Evolutionary conservation across 2,329 filamentous ascomycete genomes (phyloP).

Genomic region (Monilinia vaccinii-corymbosi): DNA sequence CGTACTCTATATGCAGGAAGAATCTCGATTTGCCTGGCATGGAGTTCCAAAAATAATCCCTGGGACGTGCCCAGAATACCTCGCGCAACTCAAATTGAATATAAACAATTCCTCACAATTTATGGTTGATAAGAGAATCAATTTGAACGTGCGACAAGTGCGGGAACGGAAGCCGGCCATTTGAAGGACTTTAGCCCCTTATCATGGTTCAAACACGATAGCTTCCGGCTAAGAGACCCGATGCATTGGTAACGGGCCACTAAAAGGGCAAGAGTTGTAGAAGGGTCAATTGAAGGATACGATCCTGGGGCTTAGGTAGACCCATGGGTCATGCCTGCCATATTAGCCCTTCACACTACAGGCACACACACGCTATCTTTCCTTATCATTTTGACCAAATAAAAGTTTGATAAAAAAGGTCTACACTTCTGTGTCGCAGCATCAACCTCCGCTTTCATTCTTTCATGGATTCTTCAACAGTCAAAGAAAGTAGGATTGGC

Average conservation of each 20-base stretch:
- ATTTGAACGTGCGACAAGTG: slow-evolving; percentile 91
- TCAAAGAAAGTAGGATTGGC: not conserved
- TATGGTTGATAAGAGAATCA: slow-evolving; percentile 83
- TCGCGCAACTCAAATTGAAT: slow-evolving; percentile 62
- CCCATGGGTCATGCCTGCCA: no score
- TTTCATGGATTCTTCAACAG: not conserved
- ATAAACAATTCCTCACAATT: slow-evolving; percentile 63
- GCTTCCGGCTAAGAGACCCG: not conserved
- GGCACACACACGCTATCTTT: not conserved
- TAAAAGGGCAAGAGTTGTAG: no score
- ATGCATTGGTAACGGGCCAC: not conserved
- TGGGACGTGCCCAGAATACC: slow-evolving; percentile 65
- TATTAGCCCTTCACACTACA: no score
- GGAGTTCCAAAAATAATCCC: slow-evolving; percentile 81
- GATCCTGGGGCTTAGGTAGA: no score
- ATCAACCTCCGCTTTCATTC: not conserved
- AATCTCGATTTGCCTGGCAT: slow-evolving; percentile 86
- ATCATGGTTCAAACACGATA: not conserved
- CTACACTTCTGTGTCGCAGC: not conserved
- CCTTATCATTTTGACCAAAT: not conserved
- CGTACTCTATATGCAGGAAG: slow-evolving; percentile 78
- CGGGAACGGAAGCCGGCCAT: slow-evolving; percentile 30
- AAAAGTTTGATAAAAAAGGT: not conserved
- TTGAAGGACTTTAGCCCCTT: not conserved
- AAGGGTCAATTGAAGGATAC: no score